Evolutionary conservation across 352 stramenopile species (phyloP).

Genomic region (Phytophthora pinifolia): DNA sequence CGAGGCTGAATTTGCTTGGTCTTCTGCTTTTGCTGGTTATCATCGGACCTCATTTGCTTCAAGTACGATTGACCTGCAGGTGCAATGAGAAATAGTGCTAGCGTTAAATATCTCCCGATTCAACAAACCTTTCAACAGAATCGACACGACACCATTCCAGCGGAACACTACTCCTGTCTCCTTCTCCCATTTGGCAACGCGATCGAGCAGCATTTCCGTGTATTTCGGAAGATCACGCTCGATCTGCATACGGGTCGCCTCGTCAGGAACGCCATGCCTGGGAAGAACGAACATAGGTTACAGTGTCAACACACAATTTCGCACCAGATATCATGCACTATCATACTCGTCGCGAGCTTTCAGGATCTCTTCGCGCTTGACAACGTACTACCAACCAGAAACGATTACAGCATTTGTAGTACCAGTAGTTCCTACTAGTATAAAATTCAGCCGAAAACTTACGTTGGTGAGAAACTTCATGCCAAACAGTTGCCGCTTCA

Average conservation of each 20-base stretch:
- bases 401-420: too few relatives aligned
- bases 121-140: background rate
- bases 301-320: too few relatives aligned
- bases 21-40: constrained; percentile 22
- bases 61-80: constrained; percentile 37
- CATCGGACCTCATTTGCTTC: constrained; percentile 26
- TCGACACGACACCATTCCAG: constrained; percentile 32
- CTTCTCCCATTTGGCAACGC: constrained; percentile 42
- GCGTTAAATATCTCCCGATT: background rate
- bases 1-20: background rate
- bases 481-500: constrained; percentile 26
- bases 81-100: background rate
- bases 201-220: constrained; percentile 37
- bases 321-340: background rate
- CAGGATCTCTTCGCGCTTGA: constrained; percentile 49
- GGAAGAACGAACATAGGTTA: background rate
- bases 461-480: constrained; percentile 26
- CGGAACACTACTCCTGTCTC: constrained; percentile 33
- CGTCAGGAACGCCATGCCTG: constrained; percentile 30
- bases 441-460: background rate
- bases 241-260: constrained; percentile 39
- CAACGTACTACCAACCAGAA: constrained; percentile 29
- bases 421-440: background rate
- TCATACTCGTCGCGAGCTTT: constrained; percentile 37
- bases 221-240: constrained; percentile 44